These are phyloP conservation scores for Fusarium sp. DNA, from an alignment of 2,329 filamentous ascomycete genomes.

Conservation along the genomic window DNA sequence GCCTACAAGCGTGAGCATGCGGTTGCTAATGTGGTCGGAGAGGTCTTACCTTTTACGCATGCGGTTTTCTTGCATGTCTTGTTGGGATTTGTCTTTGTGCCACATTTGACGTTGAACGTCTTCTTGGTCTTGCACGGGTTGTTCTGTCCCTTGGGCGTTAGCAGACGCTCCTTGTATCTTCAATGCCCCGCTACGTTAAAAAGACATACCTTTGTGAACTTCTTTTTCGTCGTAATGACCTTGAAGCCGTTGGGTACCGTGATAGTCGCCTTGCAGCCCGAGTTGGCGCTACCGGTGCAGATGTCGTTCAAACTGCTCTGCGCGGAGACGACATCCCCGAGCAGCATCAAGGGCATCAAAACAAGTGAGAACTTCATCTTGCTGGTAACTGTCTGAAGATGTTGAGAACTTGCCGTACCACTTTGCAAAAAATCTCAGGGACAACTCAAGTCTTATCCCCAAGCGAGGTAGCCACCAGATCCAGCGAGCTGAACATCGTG, in stretches of 20 bases:
- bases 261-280: neutral
- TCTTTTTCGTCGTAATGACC: neutral
- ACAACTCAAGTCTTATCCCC: neutral
- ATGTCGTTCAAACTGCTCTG: neutral
- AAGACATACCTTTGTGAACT: neutral
- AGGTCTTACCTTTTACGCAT: neutral
- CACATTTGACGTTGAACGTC: neutral
- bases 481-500: neutral
- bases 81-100: neutral
- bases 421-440: neutral
- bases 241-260: neutral
- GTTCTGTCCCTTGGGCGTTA: neutral
- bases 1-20: neutral
- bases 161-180: neutral
- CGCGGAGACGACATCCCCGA: neutral
- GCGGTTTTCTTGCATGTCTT: neutral
- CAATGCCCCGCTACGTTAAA: neutral
- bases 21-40: neutral
- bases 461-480: neutral
- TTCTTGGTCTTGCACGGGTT: neutral
- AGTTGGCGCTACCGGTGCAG: neutral
- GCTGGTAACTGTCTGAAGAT: neutral
- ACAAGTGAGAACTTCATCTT: neutral
- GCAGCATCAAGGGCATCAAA: neutral
- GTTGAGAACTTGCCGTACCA: neutral